Conservation (phyloP, 2,329 filamentous ascomycete species). For the Claviceps sp. region DNA sequence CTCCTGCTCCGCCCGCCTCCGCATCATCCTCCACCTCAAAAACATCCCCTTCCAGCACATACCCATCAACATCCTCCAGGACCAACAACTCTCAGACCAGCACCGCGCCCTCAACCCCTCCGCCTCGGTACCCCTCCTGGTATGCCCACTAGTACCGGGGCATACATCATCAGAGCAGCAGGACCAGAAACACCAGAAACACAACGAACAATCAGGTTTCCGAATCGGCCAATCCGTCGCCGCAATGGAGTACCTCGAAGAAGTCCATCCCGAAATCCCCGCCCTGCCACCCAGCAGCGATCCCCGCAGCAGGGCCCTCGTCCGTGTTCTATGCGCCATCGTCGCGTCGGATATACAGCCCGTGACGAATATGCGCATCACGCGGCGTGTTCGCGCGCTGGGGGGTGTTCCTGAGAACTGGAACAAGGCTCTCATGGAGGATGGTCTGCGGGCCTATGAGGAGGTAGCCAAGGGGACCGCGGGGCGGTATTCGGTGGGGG, state of each 20-base stretch:
- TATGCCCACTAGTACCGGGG: conserved; percentile 15
- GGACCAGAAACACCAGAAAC: neutral
- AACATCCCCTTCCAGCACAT: conserved; percentile 31
- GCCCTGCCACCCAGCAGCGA: conserved; percentile 37
- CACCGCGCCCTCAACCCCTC: conserved; percentile 40
- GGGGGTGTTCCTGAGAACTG: conserved; percentile 32
- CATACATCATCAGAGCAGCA: neutral
- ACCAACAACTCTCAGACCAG: conserved; percentile 32
- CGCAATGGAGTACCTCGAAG: conserved; percentile 49
- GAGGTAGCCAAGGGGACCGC: conserved; percentile 22
- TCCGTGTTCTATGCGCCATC: conserved; percentile 40
- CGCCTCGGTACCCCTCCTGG: conserved; percentile 39
- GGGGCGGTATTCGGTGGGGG: conserved; percentile 41
- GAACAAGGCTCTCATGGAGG: conserved; percentile 35
- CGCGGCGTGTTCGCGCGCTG: conserved; percentile 32
- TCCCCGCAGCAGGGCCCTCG: conserved; percentile 29
- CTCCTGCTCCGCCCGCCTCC: conserved; percentile 47
- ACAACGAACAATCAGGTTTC: conserved; percentile 13
- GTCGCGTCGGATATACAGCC: conserved; percentile 45
- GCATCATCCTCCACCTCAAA: conserved; percentile 46
- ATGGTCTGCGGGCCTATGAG: conserved; percentile 46
- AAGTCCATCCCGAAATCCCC: conserved; percentile 27
- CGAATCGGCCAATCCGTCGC: conserved; percentile 43
- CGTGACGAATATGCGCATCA: conserved; percentile 42
- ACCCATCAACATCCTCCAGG: conserved; percentile 39